phyloP scores from a whole-genome alignment of 176 grass and related monocot genomes.

The Chrysopogon serrulatus region DNA sequence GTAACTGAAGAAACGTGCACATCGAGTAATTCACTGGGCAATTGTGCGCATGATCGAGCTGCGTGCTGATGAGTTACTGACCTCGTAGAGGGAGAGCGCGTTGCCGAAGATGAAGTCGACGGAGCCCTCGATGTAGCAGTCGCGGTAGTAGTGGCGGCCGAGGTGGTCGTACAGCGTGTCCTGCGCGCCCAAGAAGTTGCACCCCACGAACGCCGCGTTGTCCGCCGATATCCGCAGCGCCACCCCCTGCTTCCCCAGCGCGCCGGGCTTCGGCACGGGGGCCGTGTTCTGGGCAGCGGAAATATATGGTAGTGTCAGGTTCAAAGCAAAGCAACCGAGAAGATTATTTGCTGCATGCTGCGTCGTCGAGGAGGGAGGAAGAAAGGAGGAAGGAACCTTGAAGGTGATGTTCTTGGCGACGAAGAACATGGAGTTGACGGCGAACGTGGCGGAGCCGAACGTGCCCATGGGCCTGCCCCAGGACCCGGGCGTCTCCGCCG shows the following conservation, averaged over 20 bases:
- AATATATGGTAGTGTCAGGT: no score
- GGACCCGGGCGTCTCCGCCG: conserved; percentile 55
- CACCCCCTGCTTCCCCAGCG: conserved; percentile 86
- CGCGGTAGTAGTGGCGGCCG: conserved; percentile 85
- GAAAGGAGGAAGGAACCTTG: conserved; percentile 37
- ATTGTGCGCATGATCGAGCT: neutral
- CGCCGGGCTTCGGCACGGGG: conserved; percentile 70
- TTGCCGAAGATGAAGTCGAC: conserved; percentile 99
- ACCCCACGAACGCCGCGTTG: conserved; percentile 86
- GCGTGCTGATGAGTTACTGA: neutral
- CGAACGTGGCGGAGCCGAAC: conserved; percentile 91
- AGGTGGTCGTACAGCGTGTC: conserved; percentile 96
- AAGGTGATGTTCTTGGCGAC: conserved; percentile 92
- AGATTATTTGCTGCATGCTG: neutral
- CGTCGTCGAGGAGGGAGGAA: neutral
- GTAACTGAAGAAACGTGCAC: neutral
- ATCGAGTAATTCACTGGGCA: neutral
- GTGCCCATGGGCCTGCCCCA: conserved; percentile 65
- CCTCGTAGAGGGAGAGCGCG: conserved; percentile 91
- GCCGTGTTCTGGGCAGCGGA: conserved; percentile 52
- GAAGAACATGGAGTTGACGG: conserved; percentile 88
- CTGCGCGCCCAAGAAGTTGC: conserved; percentile 83
- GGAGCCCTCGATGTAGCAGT: conserved; percentile 97
- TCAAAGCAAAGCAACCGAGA: neutral
- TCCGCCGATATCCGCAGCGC: conserved; percentile 85